A percentile compares a stretch with the other conserved stretches of the same genome.
Conservation (phyloP, 1,284 basidiomycete species). For the Ustilago tritici region DNA sequence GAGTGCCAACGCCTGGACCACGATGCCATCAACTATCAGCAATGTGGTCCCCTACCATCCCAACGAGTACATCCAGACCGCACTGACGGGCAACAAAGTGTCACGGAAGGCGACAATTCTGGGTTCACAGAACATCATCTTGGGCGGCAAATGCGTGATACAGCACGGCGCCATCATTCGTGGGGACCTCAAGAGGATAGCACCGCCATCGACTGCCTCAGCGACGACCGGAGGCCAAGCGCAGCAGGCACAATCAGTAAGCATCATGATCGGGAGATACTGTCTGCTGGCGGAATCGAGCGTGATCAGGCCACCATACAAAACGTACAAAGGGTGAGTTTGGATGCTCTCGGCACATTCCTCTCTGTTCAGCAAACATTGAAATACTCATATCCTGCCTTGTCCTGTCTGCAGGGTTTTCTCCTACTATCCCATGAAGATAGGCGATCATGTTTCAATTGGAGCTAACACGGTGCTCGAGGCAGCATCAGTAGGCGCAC, state of each 20-base stretch:
- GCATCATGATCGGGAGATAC: conserved; percentile 91
- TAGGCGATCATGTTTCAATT: conserved; percentile 93
- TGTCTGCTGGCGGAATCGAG: conserved; percentile 89
- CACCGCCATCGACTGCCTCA: conserved; percentile 83
- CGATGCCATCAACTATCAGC: conserved; percentile 37
- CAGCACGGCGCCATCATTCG: conserved; percentile 87
- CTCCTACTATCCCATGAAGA: conserved; percentile 98
- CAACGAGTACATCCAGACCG: conserved; percentile 62
- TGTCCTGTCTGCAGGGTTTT: conserved; percentile 73
- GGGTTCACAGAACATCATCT: conserved; percentile 94
- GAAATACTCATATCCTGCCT: not conserved
- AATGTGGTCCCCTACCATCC: conserved; percentile 44
- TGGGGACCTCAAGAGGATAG: conserved; percentile 77
- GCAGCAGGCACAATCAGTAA: conserved; percentile 74
- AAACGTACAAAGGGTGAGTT: conserved; percentile 76
- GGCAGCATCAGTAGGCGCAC: conserved; percentile 91
- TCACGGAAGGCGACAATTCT: conserved; percentile 91
- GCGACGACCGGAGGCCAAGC: conserved; percentile 2
- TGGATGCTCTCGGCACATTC: not conserved
- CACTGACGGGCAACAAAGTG: conserved; percentile 89
- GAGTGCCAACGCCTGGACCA: not conserved
- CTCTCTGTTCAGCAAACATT: not conserved
- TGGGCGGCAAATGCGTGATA: conserved; percentile 97
- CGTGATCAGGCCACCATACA: conserved; percentile 78
- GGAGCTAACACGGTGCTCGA: conserved; percentile 88